Percentiles rank a stretch among this genome's conserved stretches.
These are phyloP conservation scores for Collybia sordida DNA, from an alignment of 768 basidiomycete species.

Conservation along the genomic window DNA sequence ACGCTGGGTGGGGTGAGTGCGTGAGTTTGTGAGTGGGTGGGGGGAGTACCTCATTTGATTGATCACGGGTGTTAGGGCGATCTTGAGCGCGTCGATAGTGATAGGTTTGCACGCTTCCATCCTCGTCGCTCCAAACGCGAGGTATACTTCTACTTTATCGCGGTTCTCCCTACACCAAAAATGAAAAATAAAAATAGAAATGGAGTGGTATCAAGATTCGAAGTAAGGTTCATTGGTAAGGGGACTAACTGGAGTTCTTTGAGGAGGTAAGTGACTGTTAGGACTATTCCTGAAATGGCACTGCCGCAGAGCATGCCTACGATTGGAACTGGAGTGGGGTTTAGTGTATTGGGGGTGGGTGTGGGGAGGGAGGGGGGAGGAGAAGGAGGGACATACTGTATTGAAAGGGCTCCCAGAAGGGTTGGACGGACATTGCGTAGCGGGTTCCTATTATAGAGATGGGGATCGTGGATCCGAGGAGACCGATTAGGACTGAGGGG, in stretches of 20 bases:
- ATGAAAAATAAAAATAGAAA: background rate
- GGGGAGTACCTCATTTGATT: conserved; percentile 76
- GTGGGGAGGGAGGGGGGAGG: too few species aligned
- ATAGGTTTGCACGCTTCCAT: conserved; percentile 84
- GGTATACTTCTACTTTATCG: conserved; percentile 84
- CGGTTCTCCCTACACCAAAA: conserved; percentile 64
- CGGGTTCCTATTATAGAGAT: conserved; percentile 74
- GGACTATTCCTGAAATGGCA: conserved; percentile 74
- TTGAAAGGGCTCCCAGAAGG: conserved; percentile 85
- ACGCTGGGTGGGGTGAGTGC: conserved; percentile 44
- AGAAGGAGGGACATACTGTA: conserved; percentile 58
- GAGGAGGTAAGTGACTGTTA: conserved; percentile 66
- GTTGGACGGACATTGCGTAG: conserved; percentile 73
- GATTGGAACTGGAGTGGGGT: conserved; percentile 59
- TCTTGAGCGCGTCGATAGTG: conserved; percentile 69
- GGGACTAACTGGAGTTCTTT: conserved; percentile 70
- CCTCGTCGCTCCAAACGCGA: conserved; percentile 83
- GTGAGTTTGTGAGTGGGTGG: background rate
- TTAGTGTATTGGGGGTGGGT: too few species aligned
- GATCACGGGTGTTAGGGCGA: conserved; percentile 79
- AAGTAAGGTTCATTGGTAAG: too few species aligned
- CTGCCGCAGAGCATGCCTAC: conserved; percentile 87
- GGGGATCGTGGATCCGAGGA: conserved; percentile 77
- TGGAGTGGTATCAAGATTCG: background rate
- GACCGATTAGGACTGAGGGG: conserved; percentile 57